Conservation (phyloP, 2,329 filamentous ascomycete species). For the Plenodomus tracheiphilus region DNA sequence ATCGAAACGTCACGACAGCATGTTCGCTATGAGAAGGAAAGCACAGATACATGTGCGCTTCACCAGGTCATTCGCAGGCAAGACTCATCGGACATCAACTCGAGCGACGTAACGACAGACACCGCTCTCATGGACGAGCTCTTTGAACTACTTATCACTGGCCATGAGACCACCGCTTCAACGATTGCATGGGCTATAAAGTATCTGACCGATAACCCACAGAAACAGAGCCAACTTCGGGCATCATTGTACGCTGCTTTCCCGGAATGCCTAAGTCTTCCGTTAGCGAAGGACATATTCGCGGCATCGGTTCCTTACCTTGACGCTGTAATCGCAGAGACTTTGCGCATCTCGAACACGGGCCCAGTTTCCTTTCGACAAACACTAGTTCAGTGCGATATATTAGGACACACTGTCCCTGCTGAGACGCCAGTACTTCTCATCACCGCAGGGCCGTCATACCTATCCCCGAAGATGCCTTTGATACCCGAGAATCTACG, state of each 20-base stretch:
- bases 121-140: slow-evolving; percentile 7
- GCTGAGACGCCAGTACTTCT: slow-evolving; percentile 8
- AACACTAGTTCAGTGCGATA: slow-evolving; percentile 1
- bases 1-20: background rate
- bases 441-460: slow-evolving; percentile 9
- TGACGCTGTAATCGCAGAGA: slow-evolving; percentile 9
- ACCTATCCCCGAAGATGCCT: slow-evolving; percentile 1
- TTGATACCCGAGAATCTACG: background rate
- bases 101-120: background rate
- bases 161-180: slow-evolving; percentile 11
- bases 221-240: slow-evolving; percentile 5
- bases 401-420: slow-evolving; percentile 5
- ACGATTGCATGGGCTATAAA: slow-evolving; percentile 9
- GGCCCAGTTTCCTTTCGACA: slow-evolving; percentile 7
- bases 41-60: slow-evolving; percentile 3
- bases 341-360: slow-evolving; percentile 3
- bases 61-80: slow-evolving; percentile 4
- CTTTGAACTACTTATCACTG: slow-evolving; percentile 11
- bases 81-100: background rate
- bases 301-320: slow-evolving; percentile 4
- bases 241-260: slow-evolving; percentile 1
- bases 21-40: background rate
- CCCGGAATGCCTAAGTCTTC: background rate
- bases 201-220: slow-evolving; percentile 8
- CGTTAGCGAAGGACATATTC: slow-evolving; percentile 1